Evolutionary conservation across 495 filamentous ascomycete species (phyloP).

Genomic region (Neurospora sp.): DNA sequence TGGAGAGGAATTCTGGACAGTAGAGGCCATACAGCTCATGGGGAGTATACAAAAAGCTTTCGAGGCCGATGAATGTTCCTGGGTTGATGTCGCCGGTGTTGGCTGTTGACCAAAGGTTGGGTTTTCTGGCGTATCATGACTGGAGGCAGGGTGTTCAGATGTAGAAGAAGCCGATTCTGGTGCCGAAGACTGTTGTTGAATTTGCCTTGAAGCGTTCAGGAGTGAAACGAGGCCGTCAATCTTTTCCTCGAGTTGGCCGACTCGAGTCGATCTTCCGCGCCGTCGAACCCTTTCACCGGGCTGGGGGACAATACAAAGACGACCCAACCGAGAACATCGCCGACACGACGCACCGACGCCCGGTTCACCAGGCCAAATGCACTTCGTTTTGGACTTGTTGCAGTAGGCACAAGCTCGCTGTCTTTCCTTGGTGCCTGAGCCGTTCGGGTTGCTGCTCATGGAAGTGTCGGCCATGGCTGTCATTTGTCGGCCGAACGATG

Average conservation of each 20-base stretch:
- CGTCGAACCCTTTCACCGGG: background rate
- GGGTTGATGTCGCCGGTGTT: background rate
- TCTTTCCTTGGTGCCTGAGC: background rate
- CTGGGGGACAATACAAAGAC: slow-evolving; percentile 2
- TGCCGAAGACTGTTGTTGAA: slow-evolving; percentile 6
- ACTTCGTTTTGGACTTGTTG: slow-evolving; percentile 12
- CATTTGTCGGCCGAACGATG: background rate
- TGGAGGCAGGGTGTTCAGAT: background rate
- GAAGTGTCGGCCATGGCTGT: slow-evolving; percentile 3
- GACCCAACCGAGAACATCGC: slow-evolving; percentile 2
- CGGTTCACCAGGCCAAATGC: slow-evolving; percentile 7
- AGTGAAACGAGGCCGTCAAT: slow-evolving; percentile 23
- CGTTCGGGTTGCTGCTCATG: background rate
- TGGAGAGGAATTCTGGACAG: background rate
- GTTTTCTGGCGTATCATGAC: background rate
- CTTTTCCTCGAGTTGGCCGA: slow-evolving; percentile 22
- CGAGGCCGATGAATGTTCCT: background rate
- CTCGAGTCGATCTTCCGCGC: slow-evolving; percentile 8
- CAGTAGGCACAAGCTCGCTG: slow-evolving; percentile 9
- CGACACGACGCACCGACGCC: background rate
- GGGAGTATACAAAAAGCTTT: background rate
- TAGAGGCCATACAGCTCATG: background rate
- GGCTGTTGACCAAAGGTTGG: background rate
- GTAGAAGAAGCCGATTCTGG: background rate
- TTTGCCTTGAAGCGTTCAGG: slow-evolving; percentile 12